Conservation (phyloP, 306 rosid species). For the Quercus aquifolioides region DNA sequence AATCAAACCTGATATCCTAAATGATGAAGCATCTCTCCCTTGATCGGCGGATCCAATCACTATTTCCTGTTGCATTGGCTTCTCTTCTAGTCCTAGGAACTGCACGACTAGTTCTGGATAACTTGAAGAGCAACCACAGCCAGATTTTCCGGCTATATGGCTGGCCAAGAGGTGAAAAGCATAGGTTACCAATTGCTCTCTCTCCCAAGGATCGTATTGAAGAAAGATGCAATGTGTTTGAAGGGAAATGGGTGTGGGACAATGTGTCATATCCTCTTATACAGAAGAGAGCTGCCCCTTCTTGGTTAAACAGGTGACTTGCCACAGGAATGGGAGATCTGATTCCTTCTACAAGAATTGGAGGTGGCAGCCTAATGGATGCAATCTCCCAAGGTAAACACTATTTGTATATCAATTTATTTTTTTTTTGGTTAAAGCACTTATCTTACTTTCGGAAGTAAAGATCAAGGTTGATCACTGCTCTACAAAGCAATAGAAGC, state of each 20-base stretch:
- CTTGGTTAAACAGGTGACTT: constrained; percentile 87
- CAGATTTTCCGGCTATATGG: constrained; percentile 30
- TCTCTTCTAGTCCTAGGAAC: constrained; percentile 61
- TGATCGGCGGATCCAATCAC: constrained; percentile 48
- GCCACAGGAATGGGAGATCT: constrained; percentile 79
- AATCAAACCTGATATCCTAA: not conserved
- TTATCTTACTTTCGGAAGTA: not conserved
- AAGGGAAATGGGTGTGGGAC: constrained; percentile 93
- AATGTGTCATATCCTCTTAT: constrained; percentile 72
- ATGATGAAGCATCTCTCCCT: constrained; percentile 41
- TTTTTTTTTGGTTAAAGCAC: not conserved
- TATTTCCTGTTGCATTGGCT: constrained; percentile 56
- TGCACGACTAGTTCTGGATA: constrained; percentile 52
- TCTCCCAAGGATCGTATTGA: constrained; percentile 51
- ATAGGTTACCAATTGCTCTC: constrained; percentile 33
- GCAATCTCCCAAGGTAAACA: constrained; percentile 74
- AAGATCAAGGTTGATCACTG: not conserved
- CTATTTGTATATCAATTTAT: not conserved
- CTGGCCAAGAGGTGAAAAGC: constrained; percentile 28
- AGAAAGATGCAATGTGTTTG: constrained; percentile 61
- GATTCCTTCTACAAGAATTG: constrained; percentile 84
- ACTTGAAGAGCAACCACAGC: constrained; percentile 52
- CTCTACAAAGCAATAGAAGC: too few species aligned
- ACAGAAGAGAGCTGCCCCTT: constrained; percentile 73
- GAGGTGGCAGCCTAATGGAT: constrained; percentile 86